Percentiles rank a stretch among this genome's conserved stretches.
These are phyloP conservation scores for Lactarius psammicola DNA, from an alignment of 768 basidiomycete species.

Conservation along the genomic window DNA sequence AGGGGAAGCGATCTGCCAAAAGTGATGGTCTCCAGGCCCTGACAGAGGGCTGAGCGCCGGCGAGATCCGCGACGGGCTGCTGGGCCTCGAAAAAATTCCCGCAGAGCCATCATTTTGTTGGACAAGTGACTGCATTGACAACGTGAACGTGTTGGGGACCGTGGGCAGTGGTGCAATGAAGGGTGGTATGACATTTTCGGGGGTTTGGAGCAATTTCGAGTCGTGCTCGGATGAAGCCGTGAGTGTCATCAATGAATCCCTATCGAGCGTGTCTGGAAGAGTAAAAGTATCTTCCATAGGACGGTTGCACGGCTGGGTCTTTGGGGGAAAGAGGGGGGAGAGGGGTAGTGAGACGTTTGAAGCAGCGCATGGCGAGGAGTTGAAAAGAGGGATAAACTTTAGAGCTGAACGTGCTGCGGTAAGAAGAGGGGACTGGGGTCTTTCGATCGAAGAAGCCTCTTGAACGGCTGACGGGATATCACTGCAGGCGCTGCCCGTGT, in stretches of 20 bases:
- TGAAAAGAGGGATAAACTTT: neutral
- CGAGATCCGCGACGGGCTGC: conserved; percentile 10
- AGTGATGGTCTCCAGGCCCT: conserved; percentile 4
- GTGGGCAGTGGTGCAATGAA: conserved; percentile 6
- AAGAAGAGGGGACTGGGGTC: conserved; percentile 2
- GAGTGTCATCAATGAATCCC: neutral
- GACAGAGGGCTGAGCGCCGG: conserved; percentile 8
- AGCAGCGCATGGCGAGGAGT: conserved; percentile 11
- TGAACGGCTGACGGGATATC: neutral
- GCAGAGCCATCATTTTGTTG: neutral
- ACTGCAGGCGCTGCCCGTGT: neutral
- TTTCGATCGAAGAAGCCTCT: conserved; percentile 9
- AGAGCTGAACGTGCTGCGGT: neutral
- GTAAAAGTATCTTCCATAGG: neutral
- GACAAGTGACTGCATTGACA: conserved; percentile 5
- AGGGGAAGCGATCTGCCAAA: conserved; percentile 10
- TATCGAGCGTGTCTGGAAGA: neutral
- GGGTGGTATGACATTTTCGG: neutral
- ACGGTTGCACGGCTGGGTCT: neutral
- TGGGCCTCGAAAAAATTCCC: conserved; percentile 1
- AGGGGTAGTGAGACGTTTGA: conserved; percentile 7
- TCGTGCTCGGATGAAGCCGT: neutral
- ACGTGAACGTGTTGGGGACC: neutral
- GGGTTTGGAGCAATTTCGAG: neutral
- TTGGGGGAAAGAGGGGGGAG: conserved; percentile 3